Percentiles rank a stretch among this genome's conserved stretches.
phyloP scores from a whole-genome alignment of 2,329 filamentous ascomycete genomes.

The Bipolaris oryzae region DNA sequence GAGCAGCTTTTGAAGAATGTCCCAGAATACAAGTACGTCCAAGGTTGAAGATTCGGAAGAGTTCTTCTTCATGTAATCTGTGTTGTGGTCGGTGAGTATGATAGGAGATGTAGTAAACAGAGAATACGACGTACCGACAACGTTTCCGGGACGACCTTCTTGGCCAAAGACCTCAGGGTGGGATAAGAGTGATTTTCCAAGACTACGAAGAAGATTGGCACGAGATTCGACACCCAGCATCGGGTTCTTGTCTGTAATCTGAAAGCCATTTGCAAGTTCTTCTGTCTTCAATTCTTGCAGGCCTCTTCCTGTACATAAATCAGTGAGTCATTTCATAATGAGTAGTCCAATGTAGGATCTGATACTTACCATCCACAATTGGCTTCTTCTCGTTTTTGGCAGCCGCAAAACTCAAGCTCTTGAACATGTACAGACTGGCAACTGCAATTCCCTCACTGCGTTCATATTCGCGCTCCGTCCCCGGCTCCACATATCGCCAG shows the following conservation, averaged over 20 bases:
- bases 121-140: conserved; percentile 70
- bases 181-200: conserved; percentile 77
- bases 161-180: conserved; percentile 76
- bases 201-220: conserved; percentile 73
- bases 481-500: conserved; percentile 89
- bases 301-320: conserved; percentile 55
- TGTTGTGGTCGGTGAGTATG: background rate
- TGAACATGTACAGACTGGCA: conserved; percentile 86
- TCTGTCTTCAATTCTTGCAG: conserved; percentile 74
- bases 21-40: conserved; percentile 88
- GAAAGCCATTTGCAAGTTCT: conserved; percentile 76
- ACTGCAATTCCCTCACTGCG: conserved; percentile 87
- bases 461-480: conserved; percentile 77
- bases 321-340: background rate
- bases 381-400: conserved; percentile 73
- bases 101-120: background rate
- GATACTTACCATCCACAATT: conserved; percentile 73
- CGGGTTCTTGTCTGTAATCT: conserved; percentile 78
- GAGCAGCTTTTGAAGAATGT: conserved; percentile 82
- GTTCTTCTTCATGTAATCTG: conserved; percentile 25
- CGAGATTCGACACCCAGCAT: conserved; percentile 80
- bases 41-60: conserved; percentile 24
- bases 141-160: conserved; percentile 83
- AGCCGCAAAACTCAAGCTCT: conserved; percentile 77
- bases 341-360: background rate